Conservation (phyloP, 2,329 filamentous ascomycete species). For the Lizonia empirigonia region DNA sequence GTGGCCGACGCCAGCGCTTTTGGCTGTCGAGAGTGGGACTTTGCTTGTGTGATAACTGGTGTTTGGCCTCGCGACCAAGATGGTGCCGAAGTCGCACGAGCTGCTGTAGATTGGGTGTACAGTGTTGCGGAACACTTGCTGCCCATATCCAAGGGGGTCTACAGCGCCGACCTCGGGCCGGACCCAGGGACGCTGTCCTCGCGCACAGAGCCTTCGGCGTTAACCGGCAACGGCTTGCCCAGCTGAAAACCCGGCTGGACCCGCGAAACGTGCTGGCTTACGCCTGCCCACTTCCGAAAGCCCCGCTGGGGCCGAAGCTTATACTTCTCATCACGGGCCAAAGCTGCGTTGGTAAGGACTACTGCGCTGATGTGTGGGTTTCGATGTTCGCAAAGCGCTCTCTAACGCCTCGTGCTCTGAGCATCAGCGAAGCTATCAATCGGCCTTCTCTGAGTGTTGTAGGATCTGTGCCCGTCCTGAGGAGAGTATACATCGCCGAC, state of each 20-base stretch:
- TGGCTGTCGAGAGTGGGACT: slow-evolving; percentile 68
- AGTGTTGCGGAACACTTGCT: slow-evolving; percentile 55
- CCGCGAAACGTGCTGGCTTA: slow-evolving; percentile 60
- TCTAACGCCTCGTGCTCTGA: slow-evolving; percentile 51
- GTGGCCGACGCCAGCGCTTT: slow-evolving; percentile 60
- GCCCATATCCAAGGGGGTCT: slow-evolving; percentile 58
- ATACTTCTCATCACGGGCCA: slow-evolving; percentile 60
- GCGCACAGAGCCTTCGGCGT: slow-evolving; percentile 62
- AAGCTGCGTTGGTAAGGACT: slow-evolving; percentile 64
- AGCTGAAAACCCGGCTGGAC: slow-evolving; percentile 59
- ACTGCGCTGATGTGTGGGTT: slow-evolving; percentile 61
- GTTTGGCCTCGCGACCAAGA: slow-evolving; percentile 64
- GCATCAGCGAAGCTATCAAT: slow-evolving; percentile 61
- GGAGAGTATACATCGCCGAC: no score
- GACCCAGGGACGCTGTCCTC: slow-evolving; percentile 62
- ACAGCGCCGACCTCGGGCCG: slow-evolving; percentile 67
- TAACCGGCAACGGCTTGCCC: slow-evolving; percentile 57
- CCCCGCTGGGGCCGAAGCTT: slow-evolving; percentile 25
- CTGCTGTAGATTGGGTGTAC: slow-evolving; percentile 63
- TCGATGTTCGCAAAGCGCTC: slow-evolving; percentile 44
- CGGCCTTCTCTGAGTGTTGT: no score
- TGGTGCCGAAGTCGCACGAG: slow-evolving; percentile 48
- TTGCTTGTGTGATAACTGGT: slow-evolving; percentile 67
- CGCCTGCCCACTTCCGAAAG: slow-evolving; percentile 59
- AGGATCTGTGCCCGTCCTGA: no score